phyloP scores from a whole-genome alignment of 1,284 basidiomycete species.

The Tranzscheliella williamsii region DNA sequence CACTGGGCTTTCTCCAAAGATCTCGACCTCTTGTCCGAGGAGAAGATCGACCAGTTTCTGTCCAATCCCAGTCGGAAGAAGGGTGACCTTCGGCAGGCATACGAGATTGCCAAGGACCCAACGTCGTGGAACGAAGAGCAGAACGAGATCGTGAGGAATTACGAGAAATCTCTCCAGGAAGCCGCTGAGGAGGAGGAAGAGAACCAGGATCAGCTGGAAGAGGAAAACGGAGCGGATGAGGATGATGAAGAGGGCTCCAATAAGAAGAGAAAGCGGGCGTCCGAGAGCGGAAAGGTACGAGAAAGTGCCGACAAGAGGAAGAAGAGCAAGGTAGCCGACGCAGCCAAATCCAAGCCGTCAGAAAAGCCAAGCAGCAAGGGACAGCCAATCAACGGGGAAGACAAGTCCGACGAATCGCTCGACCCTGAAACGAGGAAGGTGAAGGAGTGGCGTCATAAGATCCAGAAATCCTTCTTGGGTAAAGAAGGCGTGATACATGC shows the following conservation, averaged over 20 bases:
- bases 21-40: conserved; percentile 74
- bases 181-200: conserved; percentile 66
- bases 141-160: conserved; percentile 37
- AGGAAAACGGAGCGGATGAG: conserved; percentile 71
- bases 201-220: conserved; percentile 64
- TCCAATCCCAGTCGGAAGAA: conserved; percentile 72
- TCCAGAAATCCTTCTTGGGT: conserved; percentile 81
- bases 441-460: conserved; percentile 77
- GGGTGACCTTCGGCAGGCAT: conserved; percentile 77
- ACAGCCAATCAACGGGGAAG: conserved; percentile 63
- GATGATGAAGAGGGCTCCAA: conserved; percentile 66
- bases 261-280: conserved; percentile 41
- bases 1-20: conserved; percentile 83
- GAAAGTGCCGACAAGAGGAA: conserved; percentile 36
- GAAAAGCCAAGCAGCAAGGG: conserved; percentile 29
- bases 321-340: conserved; percentile 31
- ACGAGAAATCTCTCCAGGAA: conserved; percentile 65
- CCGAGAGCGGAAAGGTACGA: conserved; percentile 24
- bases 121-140: conserved; percentile 62
- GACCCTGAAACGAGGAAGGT: conserved; percentile 69
- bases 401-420: conserved; percentile 64
- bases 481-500: conserved; percentile 62
- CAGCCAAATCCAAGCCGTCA: conserved; percentile 16
- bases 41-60: conserved; percentile 84
- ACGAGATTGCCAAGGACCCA: conserved; percentile 81